Evolutionary conservation across 371 early-diverging fungal genomes (phyloP).

Genomic region (Capillidium heterosporum): DNA sequence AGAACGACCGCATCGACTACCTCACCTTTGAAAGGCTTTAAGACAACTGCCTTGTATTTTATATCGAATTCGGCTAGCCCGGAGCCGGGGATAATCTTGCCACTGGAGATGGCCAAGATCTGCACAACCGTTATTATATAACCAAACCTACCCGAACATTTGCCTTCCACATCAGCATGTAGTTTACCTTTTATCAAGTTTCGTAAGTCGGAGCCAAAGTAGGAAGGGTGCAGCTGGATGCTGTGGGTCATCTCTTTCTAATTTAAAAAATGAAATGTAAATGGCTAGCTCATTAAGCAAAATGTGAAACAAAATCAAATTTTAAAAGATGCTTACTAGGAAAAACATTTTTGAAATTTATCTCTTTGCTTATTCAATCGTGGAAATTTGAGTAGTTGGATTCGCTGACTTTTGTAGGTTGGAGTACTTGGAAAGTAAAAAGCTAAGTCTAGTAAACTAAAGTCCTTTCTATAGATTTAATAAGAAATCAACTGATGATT

Average conservation of each 20-base stretch:
- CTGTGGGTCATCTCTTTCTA: conserved; percentile 55
- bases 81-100: conserved; percentile 65
- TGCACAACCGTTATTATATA: conserved; percentile 82
- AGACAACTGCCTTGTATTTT: conserved; percentile 90
- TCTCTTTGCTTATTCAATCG: too few relatives aligned
- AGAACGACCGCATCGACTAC: conserved; percentile 93
- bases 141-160: conserved; percentile 82
- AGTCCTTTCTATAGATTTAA: too few relatives aligned
- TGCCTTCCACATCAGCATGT: conserved; percentile 87
- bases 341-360: too few relatives aligned
- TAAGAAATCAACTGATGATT: too few relatives aligned
- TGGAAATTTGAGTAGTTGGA: too few relatives aligned
- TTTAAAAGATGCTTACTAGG: too few relatives aligned
- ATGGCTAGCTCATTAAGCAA: too few relatives aligned
- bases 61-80: conserved; percentile 91
- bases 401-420: too few relatives aligned
- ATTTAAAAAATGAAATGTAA: too few relatives aligned
- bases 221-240: conserved; percentile 81
- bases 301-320: too few relatives aligned
- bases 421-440: too few relatives aligned
- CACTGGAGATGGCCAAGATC: conserved; percentile 51
- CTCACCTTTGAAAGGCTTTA: conserved; percentile 94
- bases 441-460: too few relatives aligned
- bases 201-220: conserved; percentile 72
- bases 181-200: conserved; percentile 57